Conservation (phyloP, 2,329 filamentous ascomycete genomes). For the Aspergillus calidoustus region DNA sequence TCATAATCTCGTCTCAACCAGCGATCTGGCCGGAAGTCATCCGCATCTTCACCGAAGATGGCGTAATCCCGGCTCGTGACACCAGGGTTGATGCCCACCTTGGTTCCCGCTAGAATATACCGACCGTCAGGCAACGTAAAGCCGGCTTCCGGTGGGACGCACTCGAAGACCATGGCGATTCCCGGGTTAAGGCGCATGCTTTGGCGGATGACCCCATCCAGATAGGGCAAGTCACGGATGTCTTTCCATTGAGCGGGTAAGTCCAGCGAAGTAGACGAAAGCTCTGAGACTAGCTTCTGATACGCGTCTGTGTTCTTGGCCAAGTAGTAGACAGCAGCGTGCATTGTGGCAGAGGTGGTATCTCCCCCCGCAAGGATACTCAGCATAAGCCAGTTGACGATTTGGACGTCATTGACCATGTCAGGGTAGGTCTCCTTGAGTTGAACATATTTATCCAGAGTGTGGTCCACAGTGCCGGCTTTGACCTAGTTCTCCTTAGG, state of each 20-base stretch:
- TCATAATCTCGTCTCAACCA: slow-evolving; percentile 50
- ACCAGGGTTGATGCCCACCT: slow-evolving; percentile 42
- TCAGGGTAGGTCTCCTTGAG: slow-evolving; percentile 30
- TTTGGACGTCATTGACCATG: slow-evolving; percentile 31
- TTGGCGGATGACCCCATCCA: slow-evolving; percentile 60
- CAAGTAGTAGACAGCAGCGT: slow-evolving; percentile 38
- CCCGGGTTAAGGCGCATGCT: slow-evolving; percentile 55
- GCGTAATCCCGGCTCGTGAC: slow-evolving; percentile 44
- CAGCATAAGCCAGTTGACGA: slow-evolving; percentile 34
- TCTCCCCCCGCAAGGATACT: slow-evolving; percentile 42
- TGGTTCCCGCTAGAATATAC: slow-evolving; percentile 41
- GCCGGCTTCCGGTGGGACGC: slow-evolving; percentile 50
- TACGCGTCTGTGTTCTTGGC: slow-evolving; percentile 29
- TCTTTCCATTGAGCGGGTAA: slow-evolving; percentile 18
- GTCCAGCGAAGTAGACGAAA: slow-evolving; percentile 7
- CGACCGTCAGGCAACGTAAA: slow-evolving; percentile 36
- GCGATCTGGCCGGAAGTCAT: slow-evolving; percentile 53
- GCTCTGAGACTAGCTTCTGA: slow-evolving; percentile 10
- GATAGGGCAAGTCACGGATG: slow-evolving; percentile 42
- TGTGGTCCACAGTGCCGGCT: slow-evolving; percentile 25
- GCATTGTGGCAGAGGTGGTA: slow-evolving; percentile 40
- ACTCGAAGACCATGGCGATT: slow-evolving; percentile 55
- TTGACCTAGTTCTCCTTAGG: slow-evolving; percentile 2
- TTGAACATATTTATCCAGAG: slow-evolving; percentile 38
- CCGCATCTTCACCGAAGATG: slow-evolving; percentile 52